Evolutionary conservation across 176 grass and related monocot species (phyloP).

Genomic region (Musa itinerans): DNA sequence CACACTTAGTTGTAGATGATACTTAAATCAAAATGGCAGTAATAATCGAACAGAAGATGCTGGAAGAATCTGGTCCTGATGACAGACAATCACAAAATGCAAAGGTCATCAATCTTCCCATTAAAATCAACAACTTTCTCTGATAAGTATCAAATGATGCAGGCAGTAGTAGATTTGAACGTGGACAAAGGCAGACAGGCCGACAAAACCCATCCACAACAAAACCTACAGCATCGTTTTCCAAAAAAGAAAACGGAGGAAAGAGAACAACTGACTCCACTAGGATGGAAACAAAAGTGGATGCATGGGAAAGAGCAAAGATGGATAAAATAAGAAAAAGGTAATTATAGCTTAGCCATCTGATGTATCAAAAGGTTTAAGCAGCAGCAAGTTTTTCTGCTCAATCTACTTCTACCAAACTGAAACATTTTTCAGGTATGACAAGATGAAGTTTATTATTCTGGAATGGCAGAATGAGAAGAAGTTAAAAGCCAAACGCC

Average conservation of each 20-base stretch:
- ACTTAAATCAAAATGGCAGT: slow-evolving; percentile 19
- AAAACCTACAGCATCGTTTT: slow-evolving; percentile 36
- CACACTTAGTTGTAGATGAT: neutral
- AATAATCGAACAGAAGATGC: slow-evolving; percentile 13
- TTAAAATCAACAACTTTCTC: slow-evolving; percentile 40
- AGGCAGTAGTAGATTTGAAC: slow-evolving; percentile 49
- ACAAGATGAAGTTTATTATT: slow-evolving; percentile 56
- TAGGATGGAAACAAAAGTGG: slow-evolving; percentile 27
- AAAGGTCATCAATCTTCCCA: slow-evolving; percentile 16
- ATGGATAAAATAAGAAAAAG: slow-evolving; percentile 40
- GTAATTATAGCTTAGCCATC: slow-evolving; percentile 24
- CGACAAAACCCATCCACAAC: slow-evolving; percentile 24
- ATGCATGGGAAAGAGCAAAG: slow-evolving; percentile 67
- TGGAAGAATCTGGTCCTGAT: slow-evolving; percentile 13
- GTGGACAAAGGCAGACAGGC: slow-evolving; percentile 19
- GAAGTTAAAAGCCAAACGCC: slow-evolving; percentile 56
- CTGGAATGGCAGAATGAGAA: slow-evolving; percentile 67
- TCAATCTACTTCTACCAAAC: neutral
- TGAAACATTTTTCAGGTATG: slow-evolving; percentile 30
- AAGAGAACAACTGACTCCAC: neutral
- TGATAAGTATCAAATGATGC: slow-evolving; percentile 31
- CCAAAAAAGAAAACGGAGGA: slow-evolving; percentile 22
- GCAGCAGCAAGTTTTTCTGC: neutral
- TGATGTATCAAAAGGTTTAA: neutral
- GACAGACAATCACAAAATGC: slow-evolving; percentile 23